Percentiles rank a stretch among this genome's conserved stretches.
Evolutionary conservation across 768 basidiomycete species (phyloP).

Genomic region (Sporobolomyces phaffii): DNA sequence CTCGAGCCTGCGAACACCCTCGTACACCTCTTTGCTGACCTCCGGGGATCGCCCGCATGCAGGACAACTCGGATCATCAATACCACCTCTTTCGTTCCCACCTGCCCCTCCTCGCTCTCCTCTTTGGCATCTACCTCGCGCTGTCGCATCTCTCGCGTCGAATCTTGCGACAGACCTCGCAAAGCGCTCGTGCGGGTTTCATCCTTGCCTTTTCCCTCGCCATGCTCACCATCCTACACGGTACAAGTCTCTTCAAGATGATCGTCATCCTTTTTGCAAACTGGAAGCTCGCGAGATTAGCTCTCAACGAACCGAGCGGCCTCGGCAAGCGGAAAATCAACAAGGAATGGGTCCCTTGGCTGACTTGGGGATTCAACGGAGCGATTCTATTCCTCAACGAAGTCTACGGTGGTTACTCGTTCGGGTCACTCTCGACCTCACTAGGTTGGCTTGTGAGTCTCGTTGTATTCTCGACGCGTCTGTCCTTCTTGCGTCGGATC

Average conservation of each 20-base stretch:
- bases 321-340: conserved; percentile 47
- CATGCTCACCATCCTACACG: conserved; percentile 71
- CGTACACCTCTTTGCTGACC: too few species aligned
- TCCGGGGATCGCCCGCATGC: not conserved
- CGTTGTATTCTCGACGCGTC: not conserved
- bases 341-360: conserved; percentile 37
- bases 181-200: conserved; percentile 53
- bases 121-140: conserved; percentile 56
- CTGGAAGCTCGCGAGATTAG: conserved; percentile 57
- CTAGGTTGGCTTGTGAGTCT: not conserved
- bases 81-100: conserved; percentile 82
- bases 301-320: not conserved
- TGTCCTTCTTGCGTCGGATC: not conserved
- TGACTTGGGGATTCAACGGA: conserved; percentile 73
- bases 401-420: conserved; percentile 65
- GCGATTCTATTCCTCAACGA: conserved; percentile 72
- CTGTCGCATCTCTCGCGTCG: conserved; percentile 55
- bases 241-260: conserved; percentile 71
- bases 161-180: conserved; percentile 5
- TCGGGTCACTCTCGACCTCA: conserved; percentile 55
- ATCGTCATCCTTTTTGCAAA: conserved; percentile 64
- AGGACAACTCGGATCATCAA: conserved; percentile 92
- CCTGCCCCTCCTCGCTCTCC: conserved; percentile 57
- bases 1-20: not conserved
- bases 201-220: conserved; percentile 58